Evolutionary conservation across 768 basidiomycete genomes (phyloP), one percentile per base, ranked within the genome.

Genomic region (Mycena epipterygia): DNA sequence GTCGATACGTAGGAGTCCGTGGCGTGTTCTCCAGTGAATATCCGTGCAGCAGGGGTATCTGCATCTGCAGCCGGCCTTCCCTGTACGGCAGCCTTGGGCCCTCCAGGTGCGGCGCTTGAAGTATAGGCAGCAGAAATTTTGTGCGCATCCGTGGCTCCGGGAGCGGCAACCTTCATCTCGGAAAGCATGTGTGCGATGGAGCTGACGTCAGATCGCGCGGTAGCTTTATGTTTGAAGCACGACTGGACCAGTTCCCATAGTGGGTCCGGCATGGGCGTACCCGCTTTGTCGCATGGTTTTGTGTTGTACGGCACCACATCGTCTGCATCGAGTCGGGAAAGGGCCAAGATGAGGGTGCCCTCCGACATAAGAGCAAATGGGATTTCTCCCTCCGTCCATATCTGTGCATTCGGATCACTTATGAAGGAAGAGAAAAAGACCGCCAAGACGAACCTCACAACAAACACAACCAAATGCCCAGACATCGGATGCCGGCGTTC

Each of bases 401-500:
- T 48, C 58, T 60, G 25, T 33, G 23, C 25, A 30, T 9, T 59
- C 17, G 32, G 21, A 11, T 9, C 8, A 6, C 6, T 32, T 14
- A 30, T 32, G n/a, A 46, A 30, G 4, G 13, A 2, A 14, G 16
- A 48, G 14, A 8, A 48, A 32, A 41, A 8, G n/a, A 8, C n/a
- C 8, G 6, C 8, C 6, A 37, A 58, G 13, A 48, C 58, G 12
- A 60, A 60, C 58, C 42, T 60, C 58, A 32, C 58, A 60, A 33
- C 58, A 60, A 21, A 59, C 39, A 44, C 57, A 59, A 41, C 57
- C 55, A 19, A 59, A 59, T n/a, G 57, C 57, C 57, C 57, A 60
- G 5, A 60, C 44, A 33, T 60, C 58, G 13, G 58, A 60, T 13
- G 58, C 58, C 13, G 42, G 29, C 1, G 58, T 60, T 46, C 58